These are phyloP conservation scores for Flaveria ramosissima DNA, from an alignment of 129 eudicot genomes.

Conservation along the genomic window DNA sequence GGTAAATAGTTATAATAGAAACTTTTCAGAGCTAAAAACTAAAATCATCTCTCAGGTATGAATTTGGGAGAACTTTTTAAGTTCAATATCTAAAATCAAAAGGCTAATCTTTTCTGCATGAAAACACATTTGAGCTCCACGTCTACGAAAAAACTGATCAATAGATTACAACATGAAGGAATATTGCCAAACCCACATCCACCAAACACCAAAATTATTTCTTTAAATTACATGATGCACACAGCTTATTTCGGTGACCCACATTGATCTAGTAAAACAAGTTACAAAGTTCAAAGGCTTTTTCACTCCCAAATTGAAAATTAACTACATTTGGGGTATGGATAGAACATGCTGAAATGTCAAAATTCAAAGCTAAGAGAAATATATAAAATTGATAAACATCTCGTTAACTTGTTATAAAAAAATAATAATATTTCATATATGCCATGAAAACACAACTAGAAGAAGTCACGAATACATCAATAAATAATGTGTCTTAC, in stretches of 20 bases:
- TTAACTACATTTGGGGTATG: not conserved
- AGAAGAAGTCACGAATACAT: not conserved
- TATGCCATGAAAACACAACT: not conserved
- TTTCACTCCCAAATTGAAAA: not conserved
- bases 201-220: too few relatives aligned
- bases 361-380: not conserved
- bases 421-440: not conserved
- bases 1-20: not conserved
- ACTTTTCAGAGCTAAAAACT: too few relatives aligned
- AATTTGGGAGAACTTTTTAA: too few relatives aligned
- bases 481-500: not conserved
- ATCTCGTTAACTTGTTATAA: not conserved
- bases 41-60: too few relatives aligned
- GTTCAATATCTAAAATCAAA: conserved; percentile 4
- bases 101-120: not conserved
- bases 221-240: too few relatives aligned
- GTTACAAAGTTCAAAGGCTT: not conserved
- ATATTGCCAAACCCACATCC: too few relatives aligned
- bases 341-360: not conserved
- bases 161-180: too few relatives aligned
- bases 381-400: not conserved
- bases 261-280: not conserved
- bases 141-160: too few relatives aligned
- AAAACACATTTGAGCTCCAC: not conserved
- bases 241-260: too few relatives aligned